phyloP scores from a whole-genome alignment of 1,139 yeast genomes.

The Lodderomyces theae region DNA sequence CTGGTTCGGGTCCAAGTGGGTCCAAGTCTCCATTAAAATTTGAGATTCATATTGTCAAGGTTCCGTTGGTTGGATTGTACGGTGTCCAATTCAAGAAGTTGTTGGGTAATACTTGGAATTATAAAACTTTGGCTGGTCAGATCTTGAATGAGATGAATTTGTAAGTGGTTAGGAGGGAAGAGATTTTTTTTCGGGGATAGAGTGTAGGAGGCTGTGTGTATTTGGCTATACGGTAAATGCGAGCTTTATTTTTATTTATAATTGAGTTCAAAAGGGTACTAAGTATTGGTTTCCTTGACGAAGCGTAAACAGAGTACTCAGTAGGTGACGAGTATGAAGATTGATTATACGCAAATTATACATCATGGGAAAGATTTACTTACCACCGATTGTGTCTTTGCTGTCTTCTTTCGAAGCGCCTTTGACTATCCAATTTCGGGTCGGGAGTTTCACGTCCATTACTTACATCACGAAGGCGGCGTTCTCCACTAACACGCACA shows the following conservation, averaged over 20 bases:
- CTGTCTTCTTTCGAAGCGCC: constrained; percentile 39
- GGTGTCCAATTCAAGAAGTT: constrained; percentile 95
- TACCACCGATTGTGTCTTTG: constrained; percentile 8
- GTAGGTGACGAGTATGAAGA: too few relatives aligned
- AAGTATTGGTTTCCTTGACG: too few relatives aligned
- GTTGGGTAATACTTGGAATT: constrained; percentile 93
- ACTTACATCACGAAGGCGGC: neutral
- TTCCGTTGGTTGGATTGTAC: constrained; percentile 83
- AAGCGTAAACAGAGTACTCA: too few relatives aligned
- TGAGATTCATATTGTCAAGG: constrained; percentile 90
- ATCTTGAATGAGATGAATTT: constrained; percentile 76
- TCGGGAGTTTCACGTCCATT: constrained; percentile 24
- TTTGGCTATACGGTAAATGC: neutral
- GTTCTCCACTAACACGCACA: neutral
- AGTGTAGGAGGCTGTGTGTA: neutral
- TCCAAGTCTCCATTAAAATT: constrained; percentile 64
- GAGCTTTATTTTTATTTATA: neutral
- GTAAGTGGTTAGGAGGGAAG: constrained; percentile 21
- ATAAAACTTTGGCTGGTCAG: constrained; percentile 88
- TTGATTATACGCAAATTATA: too few relatives aligned
- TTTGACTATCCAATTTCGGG: constrained; percentile 30
- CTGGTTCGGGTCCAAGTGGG: neutral
- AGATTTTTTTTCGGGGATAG: too few relatives aligned
- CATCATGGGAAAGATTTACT: too few relatives aligned
- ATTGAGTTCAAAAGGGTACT: too few relatives aligned